Percentiles rank a stretch among this genome's conserved stretches.
Evolutionary conservation across 2,329 filamentous ascomycete species (phyloP).

Genomic region (Alternaria gansuensis): DNA sequence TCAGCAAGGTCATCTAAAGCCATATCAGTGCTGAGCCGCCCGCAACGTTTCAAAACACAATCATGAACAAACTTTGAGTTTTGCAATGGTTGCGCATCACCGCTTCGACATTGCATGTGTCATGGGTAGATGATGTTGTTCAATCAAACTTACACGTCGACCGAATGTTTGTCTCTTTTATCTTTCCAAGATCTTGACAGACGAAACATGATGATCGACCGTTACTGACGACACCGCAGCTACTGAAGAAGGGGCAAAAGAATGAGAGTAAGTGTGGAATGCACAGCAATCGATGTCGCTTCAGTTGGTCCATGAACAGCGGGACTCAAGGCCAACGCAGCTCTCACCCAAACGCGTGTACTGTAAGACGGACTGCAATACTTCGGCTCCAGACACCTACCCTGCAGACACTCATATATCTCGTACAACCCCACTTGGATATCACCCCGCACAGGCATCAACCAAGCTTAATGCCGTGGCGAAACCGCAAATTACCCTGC

Average conservation of each 20-base stretch:
- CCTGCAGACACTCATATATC: constrained; percentile 21
- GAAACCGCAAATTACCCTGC: constrained; percentile 8
- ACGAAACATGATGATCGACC: constrained; percentile 15
- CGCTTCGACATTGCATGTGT: background rate
- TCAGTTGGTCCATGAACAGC: background rate
- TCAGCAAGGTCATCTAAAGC: constrained; percentile 4
- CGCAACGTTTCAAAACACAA: background rate
- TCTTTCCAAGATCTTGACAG: constrained; percentile 14
- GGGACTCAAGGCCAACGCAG: background rate
- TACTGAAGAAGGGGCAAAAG: background rate
- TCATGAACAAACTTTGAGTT: background rate
- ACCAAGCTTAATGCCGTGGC: constrained; percentile 14
- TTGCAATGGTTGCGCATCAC: background rate
- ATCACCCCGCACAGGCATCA: constrained; percentile 13
- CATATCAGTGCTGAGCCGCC: background rate
- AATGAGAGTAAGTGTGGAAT: background rate
- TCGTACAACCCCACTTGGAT: constrained; percentile 9
- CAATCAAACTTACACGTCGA: constrained; percentile 15
- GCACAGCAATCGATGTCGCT: background rate
- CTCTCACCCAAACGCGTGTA: background rate
- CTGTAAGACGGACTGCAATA: constrained; percentile 6
- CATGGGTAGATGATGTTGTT: background rate
- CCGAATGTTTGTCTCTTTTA: constrained; percentile 2
- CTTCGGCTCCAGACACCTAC: constrained; percentile 15
- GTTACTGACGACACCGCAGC: background rate